Evolutionary conservation across 176 grass and related monocot genomes (phyloP), one percentile per base, ranked within the genome.

Genomic region (Carex cristatella): DNA sequence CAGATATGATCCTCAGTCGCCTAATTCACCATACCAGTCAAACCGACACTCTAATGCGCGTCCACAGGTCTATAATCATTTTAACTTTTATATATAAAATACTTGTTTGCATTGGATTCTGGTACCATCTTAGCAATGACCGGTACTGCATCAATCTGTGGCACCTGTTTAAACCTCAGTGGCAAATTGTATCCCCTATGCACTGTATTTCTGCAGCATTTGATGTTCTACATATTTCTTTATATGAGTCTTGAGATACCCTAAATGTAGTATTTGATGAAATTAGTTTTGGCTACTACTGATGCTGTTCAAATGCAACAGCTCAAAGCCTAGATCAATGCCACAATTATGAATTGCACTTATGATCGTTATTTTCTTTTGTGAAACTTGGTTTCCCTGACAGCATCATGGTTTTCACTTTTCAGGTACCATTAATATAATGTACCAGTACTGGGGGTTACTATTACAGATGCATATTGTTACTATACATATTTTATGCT

Each of bases 1-100:
- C 28, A 91, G 89, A 87, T 93, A 89, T 81, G 92, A 90, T 86
- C 85, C 69, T 8, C 89, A 89, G 79, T 97, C 94, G 72, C 90
- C 87, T 85, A 94, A 85, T 88, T 97, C 91, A 85, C 93, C 49
- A 16, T 77, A 55, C 73, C 73, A 77, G 73, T 56, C 73, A 77
- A 77, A 77, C 73, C 49, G 27, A 55, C 49, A 54, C n/a, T 51
- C 49, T 10, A 56, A 77, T 77, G 73, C 49, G 13, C 49, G 73
- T 56, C 73, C 73, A 2, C 73, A 77, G 73, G 73, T 77, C 57
- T 28, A 19, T 77, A 77, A 1, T 33, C 8, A 4, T 48, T 56
- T 77, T 53, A 75, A 75, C 71, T 53, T 76, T 4, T 8, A 54
- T 77, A 56, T 56, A 2, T 15, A 56, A 4, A 77, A 54, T 23